These are phyloP conservation scores for Phialophora verrucosa DNA, from an alignment of 2,329 filamentous ascomycete genomes.

Conservation along the genomic window DNA sequence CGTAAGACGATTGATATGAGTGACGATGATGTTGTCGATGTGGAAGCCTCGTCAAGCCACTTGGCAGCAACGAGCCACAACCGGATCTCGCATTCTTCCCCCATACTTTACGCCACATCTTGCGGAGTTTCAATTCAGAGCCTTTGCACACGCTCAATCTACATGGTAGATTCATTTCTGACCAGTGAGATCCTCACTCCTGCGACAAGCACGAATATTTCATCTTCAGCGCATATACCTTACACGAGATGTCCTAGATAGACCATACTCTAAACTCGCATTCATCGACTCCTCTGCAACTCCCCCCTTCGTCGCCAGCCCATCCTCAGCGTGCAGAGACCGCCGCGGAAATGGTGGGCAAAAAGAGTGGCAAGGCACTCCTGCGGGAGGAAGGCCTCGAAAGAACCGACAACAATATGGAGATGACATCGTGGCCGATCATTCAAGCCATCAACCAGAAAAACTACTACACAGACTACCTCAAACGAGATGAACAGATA, in stretches of 20 bases:
- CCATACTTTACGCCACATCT: background rate
- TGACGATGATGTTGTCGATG: background rate
- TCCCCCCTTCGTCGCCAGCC: background rate
- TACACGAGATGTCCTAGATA: background rate
- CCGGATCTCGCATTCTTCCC: background rate
- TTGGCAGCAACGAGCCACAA: conserved; percentile 6
- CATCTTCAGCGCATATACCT: background rate
- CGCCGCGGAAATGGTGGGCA: conserved; percentile 62
- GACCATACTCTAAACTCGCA: background rate
- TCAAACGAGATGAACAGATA: conserved; percentile 97
- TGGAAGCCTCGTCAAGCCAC: conserved; percentile 15
- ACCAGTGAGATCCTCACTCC: background rate
- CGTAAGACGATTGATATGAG: background rate
- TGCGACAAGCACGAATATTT: background rate
- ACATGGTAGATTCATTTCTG: background rate
- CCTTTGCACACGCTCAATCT: background rate
- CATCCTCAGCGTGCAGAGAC: background rate
- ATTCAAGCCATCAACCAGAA: conserved; percentile 97
- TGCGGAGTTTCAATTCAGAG: background rate
- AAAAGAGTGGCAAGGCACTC: conserved; percentile 66
- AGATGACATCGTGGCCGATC: conserved; percentile 90
- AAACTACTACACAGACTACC: conserved; percentile 98
- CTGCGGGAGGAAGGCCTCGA: conserved; percentile 66
- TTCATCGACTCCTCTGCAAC: background rate
- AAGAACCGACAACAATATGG: conserved; percentile 98